Base-by-base conservation (phyloP, 176 grass and related monocot species). In the Dendrocalamus sinicus region DNA sequence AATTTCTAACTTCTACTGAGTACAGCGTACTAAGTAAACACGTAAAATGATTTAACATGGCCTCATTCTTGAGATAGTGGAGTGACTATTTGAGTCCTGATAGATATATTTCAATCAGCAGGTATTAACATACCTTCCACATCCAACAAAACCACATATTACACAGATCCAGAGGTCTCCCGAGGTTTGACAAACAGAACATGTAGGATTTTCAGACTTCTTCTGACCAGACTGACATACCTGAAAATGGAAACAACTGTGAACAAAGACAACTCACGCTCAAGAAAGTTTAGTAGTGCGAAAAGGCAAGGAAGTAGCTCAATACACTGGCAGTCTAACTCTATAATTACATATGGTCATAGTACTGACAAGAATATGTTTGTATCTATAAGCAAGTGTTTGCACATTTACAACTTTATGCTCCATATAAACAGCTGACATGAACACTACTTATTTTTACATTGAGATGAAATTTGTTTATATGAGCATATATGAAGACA, bases 101-200 rank as follows among this genome's bases (percentile, higher is more conserved):
- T 10, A 78, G 72, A 67, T 20, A 61, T 39, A 50, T 32, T 72
- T 82, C 11, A 62, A 48, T 64, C 22, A 45, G 35, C 32, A 46
- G 16, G 54, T n/a, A 20, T 30, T 52, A 23, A 40, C 52, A 68
- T 98, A 95, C 96, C 96, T 94, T 94, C 96, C 96, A 6, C 96
- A 98, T 73, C 96, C 96, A 91, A 95, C 91, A 91, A 95, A 98
- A 88, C 96, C 96, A 67, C 96, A 98, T 58, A 98, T 95, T 43
- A 98, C 81, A 86, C 96, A 98, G 71, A 95, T 98, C 96, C 96
- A 98, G 8, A 98, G 93, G 83, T 98, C 92, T 93, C 90, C 90
- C 46, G 90, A 87, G 39, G 91, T 95, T 72, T 87, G 86, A 70
- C 96, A 98, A 81, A 98, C 92, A 81, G 96, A 95, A 85, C 96